Evolutionary conservation across 2,329 filamentous ascomycete species (phyloP).

Genomic region (Trichoderma koningii): DNA sequence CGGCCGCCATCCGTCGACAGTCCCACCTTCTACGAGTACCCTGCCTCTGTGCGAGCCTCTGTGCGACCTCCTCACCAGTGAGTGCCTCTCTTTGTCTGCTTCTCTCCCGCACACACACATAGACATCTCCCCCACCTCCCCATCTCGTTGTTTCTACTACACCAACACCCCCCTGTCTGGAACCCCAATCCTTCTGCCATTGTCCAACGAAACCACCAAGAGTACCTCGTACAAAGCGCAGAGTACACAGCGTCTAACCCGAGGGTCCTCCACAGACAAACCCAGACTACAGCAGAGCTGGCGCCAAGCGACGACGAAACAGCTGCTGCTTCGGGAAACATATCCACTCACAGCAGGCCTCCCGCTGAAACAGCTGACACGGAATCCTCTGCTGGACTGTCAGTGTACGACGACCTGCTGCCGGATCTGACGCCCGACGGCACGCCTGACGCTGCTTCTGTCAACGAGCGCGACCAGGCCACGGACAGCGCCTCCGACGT

Average conservation of each 20-base stretch:
- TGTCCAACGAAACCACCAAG: neutral
- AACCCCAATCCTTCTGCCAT: neutral
- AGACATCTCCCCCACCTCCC: neutral
- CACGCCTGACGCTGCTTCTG: conserved; percentile 34
- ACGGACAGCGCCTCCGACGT: conserved; percentile 34
- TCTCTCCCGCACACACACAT: neutral
- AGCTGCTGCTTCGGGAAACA: conserved; percentile 22
- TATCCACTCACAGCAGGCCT: conserved; percentile 18
- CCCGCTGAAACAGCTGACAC: conserved; percentile 38
- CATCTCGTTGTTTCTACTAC: neutral
- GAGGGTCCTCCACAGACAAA: neutral
- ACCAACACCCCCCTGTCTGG: neutral
- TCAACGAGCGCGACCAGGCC: conserved; percentile 36
- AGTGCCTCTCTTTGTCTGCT: conserved; percentile 30
- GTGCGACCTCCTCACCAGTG: conserved; percentile 33
- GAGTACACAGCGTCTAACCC: conserved; percentile 1
- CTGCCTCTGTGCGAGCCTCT: conserved; percentile 35
- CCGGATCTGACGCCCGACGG: conserved; percentile 39
- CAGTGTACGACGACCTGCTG: conserved; percentile 49
- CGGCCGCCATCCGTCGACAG: conserved; percentile 60
- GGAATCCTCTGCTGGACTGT: conserved; percentile 45
- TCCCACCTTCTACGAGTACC: conserved; percentile 64
- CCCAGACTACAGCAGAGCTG: conserved; percentile 5
- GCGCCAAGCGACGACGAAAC: conserved; percentile 24
- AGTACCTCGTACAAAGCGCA: neutral